Evolutionary conservation across 2,329 filamentous ascomycete species (phyloP), one percentile per base, ranked within the genome.

Genomic region (Paecilomyces sp.): DNA sequence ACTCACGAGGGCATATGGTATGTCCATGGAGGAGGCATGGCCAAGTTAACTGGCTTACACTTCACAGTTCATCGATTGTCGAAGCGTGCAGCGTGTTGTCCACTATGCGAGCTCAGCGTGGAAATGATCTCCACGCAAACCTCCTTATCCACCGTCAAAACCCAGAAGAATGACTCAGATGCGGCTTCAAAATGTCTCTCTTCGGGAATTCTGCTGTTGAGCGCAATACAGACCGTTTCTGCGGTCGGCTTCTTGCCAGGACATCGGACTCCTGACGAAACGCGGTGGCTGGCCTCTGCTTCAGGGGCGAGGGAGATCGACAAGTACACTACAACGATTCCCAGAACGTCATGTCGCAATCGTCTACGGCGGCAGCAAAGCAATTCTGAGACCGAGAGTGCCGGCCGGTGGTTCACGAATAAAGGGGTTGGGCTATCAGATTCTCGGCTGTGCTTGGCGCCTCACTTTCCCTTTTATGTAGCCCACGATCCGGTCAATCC

Each of bases 381-480:
- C 51, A 53, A 13, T 53, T 25, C 51, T 53, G 51, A 53, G 51
- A 51, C 31, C 50, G 41, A 55, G 24, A 2, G 34, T 30, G 24
- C 31, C 33, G 24, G 11, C 2, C 22, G 22, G 22, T 22, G 22
- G 6, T n/a, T 25, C 33, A 47, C 22, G 15, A 61, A 62, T 57
- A 59, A 58, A 61, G 61, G 60, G 58, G 56, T 28, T 30, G 51
- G 24, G 24, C 24, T 53, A 15, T 25, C 51, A 25, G 28, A 53
- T 25, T 25, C 51, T 53, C 51, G 51, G 47, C 54, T 57, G 58
- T 56, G 61, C 61, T 64, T 64, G 58, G 58, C 65, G 65, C 65
- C 65, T 67, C 64, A 67, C 64, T 67, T 65, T 67, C 55, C 51
- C 22, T 30, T 25, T 25, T 53, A 30, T 53, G 28, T 47, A 47